These are phyloP conservation scores for Dactylella cylindrospora DNA, from an alignment of 2,329 filamentous ascomycete species.

Conservation along the genomic window DNA sequence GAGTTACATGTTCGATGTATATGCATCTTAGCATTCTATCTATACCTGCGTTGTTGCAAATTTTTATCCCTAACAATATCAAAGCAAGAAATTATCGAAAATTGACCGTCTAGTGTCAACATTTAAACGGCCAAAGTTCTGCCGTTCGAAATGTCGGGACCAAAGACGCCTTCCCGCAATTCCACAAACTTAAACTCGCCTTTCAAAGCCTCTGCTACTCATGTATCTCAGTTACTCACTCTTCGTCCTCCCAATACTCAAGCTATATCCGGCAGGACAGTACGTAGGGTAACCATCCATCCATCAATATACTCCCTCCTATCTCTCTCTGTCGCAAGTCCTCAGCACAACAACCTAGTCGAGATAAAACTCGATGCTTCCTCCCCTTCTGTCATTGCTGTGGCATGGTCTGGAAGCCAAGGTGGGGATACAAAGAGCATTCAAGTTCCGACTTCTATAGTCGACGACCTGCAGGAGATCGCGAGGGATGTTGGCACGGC, in stretches of 20 bases:
- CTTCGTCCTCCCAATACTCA: constrained; percentile 31
- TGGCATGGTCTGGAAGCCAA: constrained; percentile 39
- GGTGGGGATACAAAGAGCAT: constrained; percentile 38
- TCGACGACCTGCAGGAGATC: constrained; percentile 23
- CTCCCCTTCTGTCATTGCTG: constrained; percentile 14
- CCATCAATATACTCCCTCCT: constrained; percentile 40
- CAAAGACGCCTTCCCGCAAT: constrained; percentile 34
- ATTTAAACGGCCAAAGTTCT: neutral
- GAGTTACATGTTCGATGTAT: too few species aligned
- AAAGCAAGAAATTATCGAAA: too few species aligned
- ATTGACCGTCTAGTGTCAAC: neutral
- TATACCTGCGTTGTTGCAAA: too few species aligned
- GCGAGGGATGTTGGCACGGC: constrained; percentile 1
- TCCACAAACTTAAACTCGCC: constrained; percentile 34
- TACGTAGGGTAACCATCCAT: constrained; percentile 33
- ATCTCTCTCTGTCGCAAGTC: constrained; percentile 32
- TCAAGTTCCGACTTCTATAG: constrained; percentile 27
- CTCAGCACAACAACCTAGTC: constrained; percentile 37
- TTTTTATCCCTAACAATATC: too few species aligned
- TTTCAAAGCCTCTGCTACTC: constrained; percentile 27
- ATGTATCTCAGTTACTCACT: constrained; percentile 35
- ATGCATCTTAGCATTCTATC: too few species aligned
- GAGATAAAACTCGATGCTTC: constrained; percentile 36
- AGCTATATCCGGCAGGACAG: constrained; percentile 22
- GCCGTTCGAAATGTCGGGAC: constrained; percentile 24